Evolutionary conservation across 2,329 filamentous ascomycete species (phyloP).

Genomic region (Fusarium sp.): DNA sequence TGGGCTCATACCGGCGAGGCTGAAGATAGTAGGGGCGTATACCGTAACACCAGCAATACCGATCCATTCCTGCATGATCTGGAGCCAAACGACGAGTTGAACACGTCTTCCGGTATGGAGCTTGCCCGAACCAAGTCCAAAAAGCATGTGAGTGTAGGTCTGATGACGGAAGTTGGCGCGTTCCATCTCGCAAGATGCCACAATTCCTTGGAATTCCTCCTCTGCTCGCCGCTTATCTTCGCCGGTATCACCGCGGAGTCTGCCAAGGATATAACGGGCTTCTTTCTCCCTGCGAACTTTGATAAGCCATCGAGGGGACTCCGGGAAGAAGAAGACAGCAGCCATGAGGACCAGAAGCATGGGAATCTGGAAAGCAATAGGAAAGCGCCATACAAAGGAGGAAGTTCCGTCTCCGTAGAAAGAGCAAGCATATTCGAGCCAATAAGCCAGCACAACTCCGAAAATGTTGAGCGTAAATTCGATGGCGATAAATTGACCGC

Average conservation of each 20-base stretch:
- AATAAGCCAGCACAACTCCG: constrained; percentile 65
- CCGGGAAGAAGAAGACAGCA: constrained; percentile 75
- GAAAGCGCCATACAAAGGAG: constrained; percentile 76
- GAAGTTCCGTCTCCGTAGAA: constrained; percentile 70
- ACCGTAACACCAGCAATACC: constrained; percentile 78
- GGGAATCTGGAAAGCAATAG: constrained; percentile 78
- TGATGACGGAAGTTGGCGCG: no score
- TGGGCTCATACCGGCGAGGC: constrained; percentile 75
- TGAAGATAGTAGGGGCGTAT: constrained; percentile 72
- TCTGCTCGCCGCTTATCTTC: no score
- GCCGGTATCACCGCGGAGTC: constrained; percentile 69
- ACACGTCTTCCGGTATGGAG: constrained; percentile 77
- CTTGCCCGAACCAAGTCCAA: constrained; percentile 75
- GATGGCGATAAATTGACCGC: constrained; percentile 78
- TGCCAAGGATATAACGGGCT: constrained; percentile 74
- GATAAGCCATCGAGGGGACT: constrained; percentile 77
- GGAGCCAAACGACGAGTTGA: constrained; percentile 74
- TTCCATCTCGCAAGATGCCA: no score
- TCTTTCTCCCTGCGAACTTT: constrained; percentile 78
- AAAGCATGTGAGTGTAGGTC: constrained; percentile 74
- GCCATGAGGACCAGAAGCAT: constrained; percentile 71
- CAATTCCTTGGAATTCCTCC: no score
- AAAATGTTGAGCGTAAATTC: constrained; percentile 63
- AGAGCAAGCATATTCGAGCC: constrained; percentile 72
- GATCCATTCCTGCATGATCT: constrained; percentile 44